Conservation (phyloP, 306 rosid species). For the Ceratonia siliqua region DNA sequence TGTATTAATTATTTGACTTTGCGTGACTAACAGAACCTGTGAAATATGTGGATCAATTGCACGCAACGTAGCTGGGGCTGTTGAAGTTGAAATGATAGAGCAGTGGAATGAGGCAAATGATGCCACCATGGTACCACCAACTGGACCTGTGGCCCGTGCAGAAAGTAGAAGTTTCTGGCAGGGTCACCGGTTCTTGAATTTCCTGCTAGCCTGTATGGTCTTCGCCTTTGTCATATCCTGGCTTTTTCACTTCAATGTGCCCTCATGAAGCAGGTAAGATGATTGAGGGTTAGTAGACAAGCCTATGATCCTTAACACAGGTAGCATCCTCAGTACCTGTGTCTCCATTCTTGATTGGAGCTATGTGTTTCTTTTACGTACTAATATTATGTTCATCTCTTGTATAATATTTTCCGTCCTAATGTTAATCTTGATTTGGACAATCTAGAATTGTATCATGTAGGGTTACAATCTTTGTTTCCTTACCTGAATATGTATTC, state of each 20-base stretch:
- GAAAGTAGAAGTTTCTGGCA: constrained; percentile 64
- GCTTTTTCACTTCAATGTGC: constrained; percentile 76
- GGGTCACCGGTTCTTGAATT: constrained; percentile 67
- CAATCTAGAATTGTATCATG: constrained; percentile 22
- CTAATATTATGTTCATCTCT: constrained; percentile 46
- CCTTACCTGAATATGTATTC: constrained; percentile 20
- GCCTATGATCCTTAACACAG: not conserved
- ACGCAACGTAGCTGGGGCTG: constrained; percentile 52
- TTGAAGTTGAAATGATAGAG: constrained; percentile 51
- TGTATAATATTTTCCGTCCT: constrained; percentile 35
- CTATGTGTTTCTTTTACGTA: constrained; percentile 20
- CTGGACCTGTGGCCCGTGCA: constrained; percentile 37
- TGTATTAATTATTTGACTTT: constrained; percentile 3
- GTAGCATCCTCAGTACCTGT: constrained; percentile 21
- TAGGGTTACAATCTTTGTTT: not conserved
- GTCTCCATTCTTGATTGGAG: constrained; percentile 25
- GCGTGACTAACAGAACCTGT: constrained; percentile 52
- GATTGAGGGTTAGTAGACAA: constrained; percentile 25
- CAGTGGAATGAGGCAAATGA: constrained; percentile 56
- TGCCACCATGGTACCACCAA: constrained; percentile 34
- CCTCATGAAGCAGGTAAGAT: constrained; percentile 41
- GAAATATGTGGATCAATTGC: constrained; percentile 75
- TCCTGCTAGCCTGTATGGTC: constrained; percentile 66
- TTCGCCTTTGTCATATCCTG: constrained; percentile 72
- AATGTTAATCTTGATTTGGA: constrained; percentile 17